Base-by-base conservation (phyloP, 495 filamentous ascomycete species). In the Neurospora sp. region DNA sequence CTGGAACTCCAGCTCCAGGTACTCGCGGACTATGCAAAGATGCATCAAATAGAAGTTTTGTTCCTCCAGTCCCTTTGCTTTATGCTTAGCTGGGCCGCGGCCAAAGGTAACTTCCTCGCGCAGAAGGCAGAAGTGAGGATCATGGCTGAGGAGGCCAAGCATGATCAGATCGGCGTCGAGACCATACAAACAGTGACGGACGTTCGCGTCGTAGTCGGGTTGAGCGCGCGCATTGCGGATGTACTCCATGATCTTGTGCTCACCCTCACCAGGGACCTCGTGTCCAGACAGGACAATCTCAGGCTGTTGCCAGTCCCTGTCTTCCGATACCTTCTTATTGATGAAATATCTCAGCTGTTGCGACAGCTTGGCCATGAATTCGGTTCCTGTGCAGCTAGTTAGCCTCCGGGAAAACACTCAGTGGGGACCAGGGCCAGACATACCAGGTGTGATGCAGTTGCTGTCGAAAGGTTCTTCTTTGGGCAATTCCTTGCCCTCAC, bases 241-340 rank as follows among this genome's bases (percentile, higher is more conserved):
- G 80, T 98, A 98, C 81, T 99, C 96, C 96, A 98, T 99, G 81
- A 99, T 97, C 84, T 99, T 99, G 84, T 99, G 96, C 82, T 99
- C 96, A 71, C 96, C 96, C 82, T 99, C 96, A 71, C 96, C 96
- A 0, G 96, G 96, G n/a, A 97, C 94, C 84, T 99, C 96, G 81
- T 98, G 96, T 39, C 96, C 96, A 7, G 96, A 99, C 59, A 99
- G 87, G 31, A 99, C 92, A 76, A 99, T 91, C 73, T 99, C 94
- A 53, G 95, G 93, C 40, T 91, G 91, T 82, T 99, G 95, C 96
- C 96, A 98, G 72, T 99, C 95, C 37, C 88, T 88, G 82, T 99
- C 96, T 77, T 99, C 96, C 0, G 94, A 94, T 6, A 99, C 90
- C 82, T 99, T 99, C 84, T 98, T 99, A 87, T 90, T 96, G 84